Evolutionary conservation across 768 basidiomycete genomes (phyloP).

Genomic region (Lentinula boryana): DNA sequence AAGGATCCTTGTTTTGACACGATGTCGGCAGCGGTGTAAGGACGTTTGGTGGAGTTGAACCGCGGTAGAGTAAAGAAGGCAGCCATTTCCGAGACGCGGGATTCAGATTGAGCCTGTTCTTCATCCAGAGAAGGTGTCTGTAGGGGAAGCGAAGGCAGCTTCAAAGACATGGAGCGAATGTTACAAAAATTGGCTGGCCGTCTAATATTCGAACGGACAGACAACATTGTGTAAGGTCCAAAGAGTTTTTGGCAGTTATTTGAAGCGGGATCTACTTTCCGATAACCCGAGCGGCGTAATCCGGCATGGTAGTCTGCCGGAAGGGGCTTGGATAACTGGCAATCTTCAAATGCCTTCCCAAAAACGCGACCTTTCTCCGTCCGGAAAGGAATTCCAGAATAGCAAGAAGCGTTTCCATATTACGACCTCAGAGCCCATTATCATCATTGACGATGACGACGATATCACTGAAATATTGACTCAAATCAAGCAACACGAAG

Average conservation of each 20-base stretch:
- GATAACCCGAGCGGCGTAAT: neutral
- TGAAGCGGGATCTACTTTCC: neutral
- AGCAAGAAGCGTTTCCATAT: slow-evolving; percentile 11
- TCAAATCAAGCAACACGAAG: slow-evolving; percentile 36
- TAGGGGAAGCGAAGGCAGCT: slow-evolving; percentile 36
- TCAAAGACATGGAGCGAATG: slow-evolving; percentile 33
- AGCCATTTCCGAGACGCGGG: slow-evolving; percentile 56
- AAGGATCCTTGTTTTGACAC: slow-evolving; percentile 87
- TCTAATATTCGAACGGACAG: slow-evolving; percentile 20
- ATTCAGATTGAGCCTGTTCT: slow-evolving; percentile 54
- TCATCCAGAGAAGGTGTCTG: slow-evolving; percentile 50
- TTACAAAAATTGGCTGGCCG: slow-evolving; percentile 17
- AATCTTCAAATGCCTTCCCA: neutral
- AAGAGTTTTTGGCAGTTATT: too few relatives aligned
- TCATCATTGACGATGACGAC: slow-evolving; percentile 29
- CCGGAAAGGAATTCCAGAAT: neutral
- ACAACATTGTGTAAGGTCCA: slow-evolving; percentile 18
- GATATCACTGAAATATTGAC: slow-evolving; percentile 33
- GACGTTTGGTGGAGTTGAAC: slow-evolving; percentile 66
- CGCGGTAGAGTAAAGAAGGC: slow-evolving; percentile 74
- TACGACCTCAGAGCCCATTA: slow-evolving; percentile 7
- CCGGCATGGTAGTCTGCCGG: neutral
- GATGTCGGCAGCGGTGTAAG: slow-evolving; percentile 76
- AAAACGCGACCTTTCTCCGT: neutral
- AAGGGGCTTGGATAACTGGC: neutral